Base-by-base conservation (phyloP, 1,284 basidiomycete species). In the Tranzscheliella williamsii region DNA sequence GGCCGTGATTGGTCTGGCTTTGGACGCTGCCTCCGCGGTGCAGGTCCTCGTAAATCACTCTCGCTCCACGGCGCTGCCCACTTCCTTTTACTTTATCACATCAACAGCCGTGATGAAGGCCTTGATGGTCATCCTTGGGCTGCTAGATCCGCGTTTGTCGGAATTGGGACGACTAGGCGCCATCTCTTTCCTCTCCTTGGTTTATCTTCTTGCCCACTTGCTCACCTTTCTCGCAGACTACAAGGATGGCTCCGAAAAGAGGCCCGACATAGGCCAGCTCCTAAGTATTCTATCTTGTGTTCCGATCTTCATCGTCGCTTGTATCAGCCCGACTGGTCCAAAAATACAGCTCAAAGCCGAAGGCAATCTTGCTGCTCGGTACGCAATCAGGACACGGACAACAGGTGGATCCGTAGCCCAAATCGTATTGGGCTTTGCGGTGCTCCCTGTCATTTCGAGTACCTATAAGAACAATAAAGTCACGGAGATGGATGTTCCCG, bases 371-470 rank as follows among this genome's bases (percentile, higher is more conserved):
- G 9, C 24, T 3, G 29, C 31, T 5, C 30, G 45, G n/a, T n/a
- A 18, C 30, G 5, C 1, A 40, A 53, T 11, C 2, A 23, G 18
- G 29, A 42, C 6, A 60, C 47, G 22, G 22, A 21, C 7, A 7
- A 50, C 50, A 18, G 56, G 56, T 4, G 56, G 56, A 6, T 49
- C 42, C 4, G 50, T 54, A 0, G 40, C 38, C 9, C 38, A 60
- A 7, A 9, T 37, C 22, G 8, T 34, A 1, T 50, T 30, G 35
- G 56, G 56, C 1, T 60, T 53, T 37, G 2, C 38, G 1, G 50
- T 46, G 2, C n/a, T 54, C 1, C 45, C 50, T 5, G 38, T 54
- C 1, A 42, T 60, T 5, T 16, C n/a, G 4, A 17, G 45, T 11
- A 50, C 56, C 0, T 42, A 47, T 21, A 24, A 3, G 4, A 4